A percentile compares a stretch with the other conserved stretches of the same genome.
These are phyloP conservation scores for Aureobasidium sp. DNA, from an alignment of 2,329 filamentous ascomycete genomes.

Conservation along the genomic window DNA sequence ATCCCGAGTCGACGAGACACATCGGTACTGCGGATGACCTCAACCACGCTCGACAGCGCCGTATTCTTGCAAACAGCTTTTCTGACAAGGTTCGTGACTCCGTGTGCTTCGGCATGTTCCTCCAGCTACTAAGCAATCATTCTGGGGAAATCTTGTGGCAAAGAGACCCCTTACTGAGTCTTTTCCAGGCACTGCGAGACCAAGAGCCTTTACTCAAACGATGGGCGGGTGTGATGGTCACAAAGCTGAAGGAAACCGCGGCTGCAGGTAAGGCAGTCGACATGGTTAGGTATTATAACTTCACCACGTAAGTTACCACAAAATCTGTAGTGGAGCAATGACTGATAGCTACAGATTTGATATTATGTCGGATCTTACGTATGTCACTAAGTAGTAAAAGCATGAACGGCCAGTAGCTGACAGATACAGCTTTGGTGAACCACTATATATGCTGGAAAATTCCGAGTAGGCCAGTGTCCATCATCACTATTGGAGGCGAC, in stretches of 20 bases:
- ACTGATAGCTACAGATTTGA: constrained; percentile 12
- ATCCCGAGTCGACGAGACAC: constrained; percentile 22
- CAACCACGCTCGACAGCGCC: constrained; percentile 27
- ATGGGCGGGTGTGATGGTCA: constrained; percentile 32
- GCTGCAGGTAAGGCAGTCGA: constrained; percentile 46
- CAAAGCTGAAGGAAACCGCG: constrained; percentile 31
- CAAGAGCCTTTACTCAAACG: constrained; percentile 32
- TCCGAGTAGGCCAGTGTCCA: not conserved
- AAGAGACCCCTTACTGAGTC: not conserved
- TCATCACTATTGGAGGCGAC: not conserved
- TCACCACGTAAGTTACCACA: constrained; percentile 5
- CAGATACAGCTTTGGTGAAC: constrained; percentile 22
- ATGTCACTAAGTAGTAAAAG: not conserved
- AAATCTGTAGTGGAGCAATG: too few species aligned
- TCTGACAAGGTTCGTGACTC: constrained; percentile 26
- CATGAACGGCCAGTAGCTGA: not conserved
- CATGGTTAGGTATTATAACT: constrained; percentile 35
- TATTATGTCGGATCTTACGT: constrained; percentile 18
- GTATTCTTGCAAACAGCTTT: constrained; percentile 32
- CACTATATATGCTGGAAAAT: constrained; percentile 23
- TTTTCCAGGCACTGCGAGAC: constrained; percentile 25
- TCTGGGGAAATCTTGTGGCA: too few species aligned
- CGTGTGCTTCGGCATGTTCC: not conserved
- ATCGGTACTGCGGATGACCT: constrained; percentile 19
- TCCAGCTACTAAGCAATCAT: too few species aligned